Base-by-base conservation (phyloP, 2,329 filamentous ascomycete species). In the Cladosporium cucumerinum region DNA sequence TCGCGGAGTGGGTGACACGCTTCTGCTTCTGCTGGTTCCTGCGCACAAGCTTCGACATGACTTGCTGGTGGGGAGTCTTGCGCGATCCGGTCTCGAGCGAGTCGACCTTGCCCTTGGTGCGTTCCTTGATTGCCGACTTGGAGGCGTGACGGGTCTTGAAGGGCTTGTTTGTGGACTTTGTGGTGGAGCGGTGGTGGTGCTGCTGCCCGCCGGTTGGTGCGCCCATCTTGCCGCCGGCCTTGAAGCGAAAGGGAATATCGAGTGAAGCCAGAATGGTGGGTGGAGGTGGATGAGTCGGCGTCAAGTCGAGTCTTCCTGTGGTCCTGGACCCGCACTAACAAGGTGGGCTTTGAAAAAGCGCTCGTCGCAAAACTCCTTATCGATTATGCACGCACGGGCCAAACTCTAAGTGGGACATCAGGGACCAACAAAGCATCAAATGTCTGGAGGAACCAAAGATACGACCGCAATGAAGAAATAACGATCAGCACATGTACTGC, bases 21-120 rank as follows among this genome's bases (percentile, higher is more conserved):
- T 89, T 88, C 82, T 99, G 95, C 78, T 94, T 94, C 71, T 92
- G 91, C 82, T 96, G 92, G 78, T 99, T 98, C 72, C 92, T 89
- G 66, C 95, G 90, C 79, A 97, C 93, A 77, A 99, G 86, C 80
- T 98, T 99, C 66, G 93, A 96, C 91, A 97, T 94, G 80, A 97
- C 87, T 81, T 97, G 92, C 77, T 99, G 95, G 77, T 97, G 92
- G 63, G 92, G 92, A 18, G 94, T 97, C 78, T 92, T 96, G 74
- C 94, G 88, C 72, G 84, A 83, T 67, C 89, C 89, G 72, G 85
- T 87, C 75, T 96, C 91, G 73, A 86, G 81, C 63, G 84, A 75
- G 72, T 88, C 89, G 58, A 94, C 85, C 78, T 95, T 95, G 75
- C 93, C 93, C 83, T 98, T 98, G 66, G 88, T 85, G 69, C 87